A percentile compares a stretch with the other conserved stretches of the same genome.
phyloP scores from a whole-genome alignment of 768 basidiomycete species.

The Leccinum truebloodii region DNA sequence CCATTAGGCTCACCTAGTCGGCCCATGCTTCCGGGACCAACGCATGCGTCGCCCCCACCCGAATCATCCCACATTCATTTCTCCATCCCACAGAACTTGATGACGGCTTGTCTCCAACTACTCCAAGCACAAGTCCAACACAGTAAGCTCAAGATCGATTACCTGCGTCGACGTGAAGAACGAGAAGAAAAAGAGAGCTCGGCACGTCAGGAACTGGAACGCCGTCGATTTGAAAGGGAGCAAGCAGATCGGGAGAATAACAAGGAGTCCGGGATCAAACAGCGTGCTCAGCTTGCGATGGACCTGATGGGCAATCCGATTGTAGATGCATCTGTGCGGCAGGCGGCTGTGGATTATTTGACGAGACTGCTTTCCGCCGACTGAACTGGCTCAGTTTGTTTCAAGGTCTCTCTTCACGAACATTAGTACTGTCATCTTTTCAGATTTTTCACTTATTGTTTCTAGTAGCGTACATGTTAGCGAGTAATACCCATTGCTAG shows the following conservation, averaged over 20 bases:
- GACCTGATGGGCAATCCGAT: constrained; percentile 61
- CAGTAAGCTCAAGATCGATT: constrained; percentile 69
- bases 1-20: constrained; percentile 21
- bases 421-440: background rate
- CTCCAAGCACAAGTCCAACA: constrained; percentile 70
- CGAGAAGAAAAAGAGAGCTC: constrained; percentile 62
- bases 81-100: constrained; percentile 55
- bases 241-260: constrained; percentile 54
- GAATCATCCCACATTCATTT: constrained; percentile 50
- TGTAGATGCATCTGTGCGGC: constrained; percentile 60
- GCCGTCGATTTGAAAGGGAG: constrained; percentile 55
- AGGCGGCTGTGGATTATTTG: constrained; percentile 70
- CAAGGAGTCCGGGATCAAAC: constrained; percentile 54
- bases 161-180: constrained; percentile 64
- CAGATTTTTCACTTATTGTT: background rate
- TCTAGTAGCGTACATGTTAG: constrained; percentile 2
- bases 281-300: constrained; percentile 66
- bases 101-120: constrained; percentile 57
- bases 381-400: constrained; percentile 26
- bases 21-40: constrained; percentile 10
- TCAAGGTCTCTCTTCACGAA: background rate
- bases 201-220: constrained; percentile 53
- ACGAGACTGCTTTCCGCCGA: constrained; percentile 57
- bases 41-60: constrained; percentile 18
- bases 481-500: constrained; percentile 10